Evolutionary conservation across 176 grass and related monocot species (phyloP).

Genomic region (Cenchrus purpureus): DNA sequence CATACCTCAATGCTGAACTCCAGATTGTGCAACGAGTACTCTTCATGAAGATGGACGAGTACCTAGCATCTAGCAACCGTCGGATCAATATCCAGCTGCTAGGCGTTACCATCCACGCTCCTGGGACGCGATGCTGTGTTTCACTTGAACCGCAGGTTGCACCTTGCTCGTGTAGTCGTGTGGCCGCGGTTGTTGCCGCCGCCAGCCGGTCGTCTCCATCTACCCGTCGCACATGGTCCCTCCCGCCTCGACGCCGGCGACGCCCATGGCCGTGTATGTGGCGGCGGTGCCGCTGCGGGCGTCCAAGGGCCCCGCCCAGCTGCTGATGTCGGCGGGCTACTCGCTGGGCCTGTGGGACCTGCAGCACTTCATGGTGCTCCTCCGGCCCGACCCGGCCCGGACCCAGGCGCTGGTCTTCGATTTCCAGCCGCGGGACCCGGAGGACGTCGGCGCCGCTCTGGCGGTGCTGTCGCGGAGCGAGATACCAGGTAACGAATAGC

Average conservation of each 20-base stretch:
- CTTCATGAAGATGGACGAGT: background rate
- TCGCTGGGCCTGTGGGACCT: conserved; percentile 58
- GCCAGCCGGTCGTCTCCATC: background rate
- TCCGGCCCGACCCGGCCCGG: conserved; percentile 52
- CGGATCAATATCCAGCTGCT: conserved; percentile 8
- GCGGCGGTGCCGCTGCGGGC: conserved; percentile 71
- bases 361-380: conserved; percentile 85
- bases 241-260: background rate
- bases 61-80: background rate
- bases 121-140: background rate
- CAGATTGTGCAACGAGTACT: background rate
- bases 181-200: conserved; percentile 25
- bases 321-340: conserved; percentile 64
- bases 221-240: background rate
- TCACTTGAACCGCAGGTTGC: background rate
- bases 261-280: conserved; percentile 59
- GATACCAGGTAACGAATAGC: conserved; percentile 56
- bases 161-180: background rate
- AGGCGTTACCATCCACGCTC: background rate
- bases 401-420: conserved; percentile 66
- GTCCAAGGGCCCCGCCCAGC: conserved; percentile 59
- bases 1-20: too few relatives aligned
- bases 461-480: conserved; percentile 55
- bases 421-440: conserved; percentile 81
- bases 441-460: conserved; percentile 56